A percentile compares a stretch with the other conserved stretches of the same genome.
These are phyloP conservation scores for Sugiyamaella grinbergsii DNA, from an alignment of 1,139 yeast genomes.

Conservation along the genomic window DNA sequence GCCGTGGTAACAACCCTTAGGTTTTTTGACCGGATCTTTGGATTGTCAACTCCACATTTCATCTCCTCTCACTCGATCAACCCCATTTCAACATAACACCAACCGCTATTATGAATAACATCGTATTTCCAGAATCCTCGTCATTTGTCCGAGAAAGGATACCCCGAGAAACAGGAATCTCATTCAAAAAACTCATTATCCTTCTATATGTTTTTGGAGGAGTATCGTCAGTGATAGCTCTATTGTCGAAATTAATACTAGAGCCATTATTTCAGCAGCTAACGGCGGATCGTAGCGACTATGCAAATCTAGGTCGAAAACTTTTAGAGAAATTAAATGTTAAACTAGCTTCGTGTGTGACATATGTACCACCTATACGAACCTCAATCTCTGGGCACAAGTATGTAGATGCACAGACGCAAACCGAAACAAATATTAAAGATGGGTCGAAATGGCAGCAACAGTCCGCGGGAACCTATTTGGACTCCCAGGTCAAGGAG, in stretches of 20 bases:
- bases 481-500: conserved; percentile 19
- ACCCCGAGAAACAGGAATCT: conserved; percentile 26
- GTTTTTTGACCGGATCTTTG: background rate
- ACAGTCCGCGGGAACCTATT: conserved; percentile 1
- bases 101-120: conserved; percentile 16
- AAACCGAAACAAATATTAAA: conserved; percentile 30
- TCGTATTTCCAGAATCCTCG: conserved; percentile 34
- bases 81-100: background rate
- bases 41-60: background rate
- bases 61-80: background rate
- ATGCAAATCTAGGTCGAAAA: conserved; percentile 34
- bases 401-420: conserved; percentile 39
- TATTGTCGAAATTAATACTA: conserved; percentile 40
- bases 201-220: conserved; percentile 43
- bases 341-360: conserved; percentile 29
- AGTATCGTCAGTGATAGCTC: conserved; percentile 36
- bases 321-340: conserved; percentile 30
- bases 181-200: conserved; percentile 36
- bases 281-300: conserved; percentile 40
- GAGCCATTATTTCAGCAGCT: conserved; percentile 43
- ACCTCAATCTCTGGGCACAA: conserved; percentile 26
- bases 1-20: conserved; percentile 4
- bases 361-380: conserved; percentile 33
- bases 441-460: conserved; percentile 5
- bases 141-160: conserved; percentile 25